Conservation (phyloP, 1,284 basidiomycete genomes). For the Heterobasidion parviporum region DNA sequence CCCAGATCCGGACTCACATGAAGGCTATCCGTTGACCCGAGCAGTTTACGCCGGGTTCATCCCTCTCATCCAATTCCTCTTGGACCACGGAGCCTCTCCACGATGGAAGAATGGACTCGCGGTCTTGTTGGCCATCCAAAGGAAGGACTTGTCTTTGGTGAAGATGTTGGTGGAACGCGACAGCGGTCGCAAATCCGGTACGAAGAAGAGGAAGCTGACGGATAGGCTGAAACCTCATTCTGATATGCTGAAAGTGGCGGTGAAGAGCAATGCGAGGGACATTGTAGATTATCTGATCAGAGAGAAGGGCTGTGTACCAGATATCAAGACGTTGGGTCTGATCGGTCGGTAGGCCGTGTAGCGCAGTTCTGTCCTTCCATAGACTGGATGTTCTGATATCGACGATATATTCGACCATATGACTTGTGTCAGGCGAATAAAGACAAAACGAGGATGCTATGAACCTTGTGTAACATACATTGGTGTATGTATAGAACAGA, state of each 20-base stretch:
- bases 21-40: slow-evolving; percentile 72
- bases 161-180: slow-evolving; percentile 61
- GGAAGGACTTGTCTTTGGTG: slow-evolving; percentile 60
- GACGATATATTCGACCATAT: too few relatives aligned
- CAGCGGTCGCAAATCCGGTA: not conserved
- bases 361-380: not conserved
- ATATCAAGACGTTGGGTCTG: slow-evolving; percentile 55
- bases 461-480: not conserved
- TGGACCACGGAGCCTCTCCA: slow-evolving; percentile 68
- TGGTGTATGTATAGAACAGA: not conserved
- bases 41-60: slow-evolving; percentile 61
- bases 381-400: too few relatives aligned
- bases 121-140: slow-evolving; percentile 67
- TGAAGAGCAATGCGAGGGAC: slow-evolving; percentile 53
- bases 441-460: too few relatives aligned
- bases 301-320: slow-evolving; percentile 71
- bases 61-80: slow-evolving; percentile 60
- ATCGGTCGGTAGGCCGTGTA: slow-evolving; percentile 17
- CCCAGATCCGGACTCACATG: slow-evolving; percentile 51
- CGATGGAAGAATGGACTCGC: slow-evolving; percentile 49
- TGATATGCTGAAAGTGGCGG: slow-evolving; percentile 56
- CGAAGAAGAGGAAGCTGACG: slow-evolving; percentile 45
- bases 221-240: slow-evolving; percentile 52
- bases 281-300: slow-evolving; percentile 66
- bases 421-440: too few relatives aligned